Percentiles rank a stretch among this genome's conserved stretches.
phyloP scores from a whole-genome alignment of 2,329 filamentous ascomycete species.

The Aphanocladium album region DNA sequence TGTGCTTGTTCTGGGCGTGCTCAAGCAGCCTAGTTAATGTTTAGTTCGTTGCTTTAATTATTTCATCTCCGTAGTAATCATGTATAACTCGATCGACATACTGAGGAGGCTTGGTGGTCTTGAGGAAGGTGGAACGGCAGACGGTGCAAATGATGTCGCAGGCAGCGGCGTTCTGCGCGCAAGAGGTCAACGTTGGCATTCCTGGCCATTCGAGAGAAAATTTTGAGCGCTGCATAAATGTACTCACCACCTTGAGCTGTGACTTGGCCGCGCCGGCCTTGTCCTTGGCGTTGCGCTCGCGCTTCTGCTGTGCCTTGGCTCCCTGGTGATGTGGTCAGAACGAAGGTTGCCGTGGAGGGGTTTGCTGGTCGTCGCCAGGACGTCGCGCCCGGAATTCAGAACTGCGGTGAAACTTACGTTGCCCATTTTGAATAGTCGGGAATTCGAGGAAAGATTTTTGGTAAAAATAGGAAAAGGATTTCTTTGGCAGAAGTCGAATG shows the following conservation, averaged over 20 bases:
- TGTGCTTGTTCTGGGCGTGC: slow-evolving; percentile 73
- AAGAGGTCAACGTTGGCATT: neutral
- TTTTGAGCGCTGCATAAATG: too few relatives aligned
- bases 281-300: slow-evolving; percentile 65
- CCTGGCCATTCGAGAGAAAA: neutral
- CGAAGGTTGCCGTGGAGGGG: neutral
- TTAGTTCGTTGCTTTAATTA: neutral
- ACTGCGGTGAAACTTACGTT: slow-evolving; percentile 7
- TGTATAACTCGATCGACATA: slow-evolving; percentile 33
- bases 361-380: neutral
- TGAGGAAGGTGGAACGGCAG: slow-evolving; percentile 75
- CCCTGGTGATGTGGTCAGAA: slow-evolving; percentile 36
- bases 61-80: neutral
- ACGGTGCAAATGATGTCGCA: slow-evolving; percentile 71
- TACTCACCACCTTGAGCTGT: slow-evolving; percentile 61
- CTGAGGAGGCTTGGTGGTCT: slow-evolving; percentile 69
- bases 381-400: neutral
- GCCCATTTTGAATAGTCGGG: slow-evolving; percentile 11
- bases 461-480: neutral
- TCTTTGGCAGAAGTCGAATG: neutral
- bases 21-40: slow-evolving; percentile 51
- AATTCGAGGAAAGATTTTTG: neutral
- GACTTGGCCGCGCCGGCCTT: slow-evolving; percentile 54
- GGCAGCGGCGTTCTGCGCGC: slow-evolving; percentile 60
- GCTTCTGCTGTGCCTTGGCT: slow-evolving; percentile 66